Evolutionary conservation across 306 rosid genomes (phyloP).

Genomic region (Trifolium subterraneum): DNA sequence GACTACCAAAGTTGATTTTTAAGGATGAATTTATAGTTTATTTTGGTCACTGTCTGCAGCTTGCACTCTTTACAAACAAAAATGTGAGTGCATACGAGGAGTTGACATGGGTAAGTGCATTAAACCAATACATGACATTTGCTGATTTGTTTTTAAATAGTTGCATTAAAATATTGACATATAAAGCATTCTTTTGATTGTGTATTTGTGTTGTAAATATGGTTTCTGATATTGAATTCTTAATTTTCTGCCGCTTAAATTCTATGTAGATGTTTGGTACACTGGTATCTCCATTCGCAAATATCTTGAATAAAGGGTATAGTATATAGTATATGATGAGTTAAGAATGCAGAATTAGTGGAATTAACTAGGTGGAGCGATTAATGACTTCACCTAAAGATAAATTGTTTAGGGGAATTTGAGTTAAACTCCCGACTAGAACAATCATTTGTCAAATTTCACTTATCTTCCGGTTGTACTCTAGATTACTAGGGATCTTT

Average conservation of each 20-base stretch:
- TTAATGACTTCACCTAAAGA: background rate
- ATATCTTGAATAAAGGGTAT: background rate
- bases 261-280: background rate
- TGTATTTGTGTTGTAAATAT: constrained; percentile 10
- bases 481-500: no score
- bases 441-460: no score
- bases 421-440: no score
- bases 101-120: constrained; percentile 84
- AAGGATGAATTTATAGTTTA: constrained; percentile 25
- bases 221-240: constrained; percentile 3
- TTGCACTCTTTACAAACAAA: constrained; percentile 83
- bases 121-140: constrained; percentile 20
- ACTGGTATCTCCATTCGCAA: background rate
- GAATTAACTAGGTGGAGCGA: background rate
- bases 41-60: constrained; percentile 55
- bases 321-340: background rate
- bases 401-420: background rate
- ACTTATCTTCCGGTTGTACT: no score
- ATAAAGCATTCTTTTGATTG: background rate
- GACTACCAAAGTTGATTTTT: constrained; percentile 16
- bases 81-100: constrained; percentile 76
- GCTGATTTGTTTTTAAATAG: constrained; percentile 20
- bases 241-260: background rate
- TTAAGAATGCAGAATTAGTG: background rate
- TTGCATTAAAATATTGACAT: constrained; percentile 4